Base-by-base conservation (phyloP, 2,329 filamentous ascomycete genomes). In the Neonectria magnoliae region DNA sequence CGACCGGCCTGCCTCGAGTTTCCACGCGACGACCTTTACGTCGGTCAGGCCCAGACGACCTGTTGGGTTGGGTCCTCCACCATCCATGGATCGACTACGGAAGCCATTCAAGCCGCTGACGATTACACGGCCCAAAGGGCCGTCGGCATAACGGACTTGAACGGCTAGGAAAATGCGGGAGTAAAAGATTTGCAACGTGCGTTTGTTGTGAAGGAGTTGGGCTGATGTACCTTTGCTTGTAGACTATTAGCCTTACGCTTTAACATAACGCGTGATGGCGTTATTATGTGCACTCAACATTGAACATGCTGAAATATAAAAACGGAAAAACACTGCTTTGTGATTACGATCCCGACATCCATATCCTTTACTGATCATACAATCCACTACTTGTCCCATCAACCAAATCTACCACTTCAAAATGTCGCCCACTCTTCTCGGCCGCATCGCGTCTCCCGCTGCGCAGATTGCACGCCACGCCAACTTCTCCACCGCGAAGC, bases 91-190 rank as follows among this genome's bases (percentile, higher is more conserved):
- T 54, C 81, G 80, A 68, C 73, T 88, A 53, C 80, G 81, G 59
- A 87, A 83, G 71, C 87, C 87, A 6, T 89, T 88, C 62, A 88
- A 86, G 76, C 84, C 84, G 47, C 77, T 88, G 69, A 88, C 85
- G 11, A 83, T 88, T 20, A 84, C 82, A 62, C 80, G 83, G 31
- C 77, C 78, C 18, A 64, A 68, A 52, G 73, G 73, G 2, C 76
- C 74, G 14, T 33, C 59, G 5, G 54, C 44, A 41, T 45, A 57
- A 60, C 18, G 13, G 27, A 55, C 36, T 20, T 5, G 18, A 18
- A 29, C 20, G n/a, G 36, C 13, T 27, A 38, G 50, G 33, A 31
- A 44, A 38, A 44, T 5, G 18, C n/a, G 9, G 47, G 41, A 14
- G n/a, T 20, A 8, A 33, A 10, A n/a, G 20, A n/a, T n/a, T 5